These are phyloP conservation scores for Acorus calamus DNA, from an alignment of 106 monocot species.

Conservation along the genomic window DNA sequence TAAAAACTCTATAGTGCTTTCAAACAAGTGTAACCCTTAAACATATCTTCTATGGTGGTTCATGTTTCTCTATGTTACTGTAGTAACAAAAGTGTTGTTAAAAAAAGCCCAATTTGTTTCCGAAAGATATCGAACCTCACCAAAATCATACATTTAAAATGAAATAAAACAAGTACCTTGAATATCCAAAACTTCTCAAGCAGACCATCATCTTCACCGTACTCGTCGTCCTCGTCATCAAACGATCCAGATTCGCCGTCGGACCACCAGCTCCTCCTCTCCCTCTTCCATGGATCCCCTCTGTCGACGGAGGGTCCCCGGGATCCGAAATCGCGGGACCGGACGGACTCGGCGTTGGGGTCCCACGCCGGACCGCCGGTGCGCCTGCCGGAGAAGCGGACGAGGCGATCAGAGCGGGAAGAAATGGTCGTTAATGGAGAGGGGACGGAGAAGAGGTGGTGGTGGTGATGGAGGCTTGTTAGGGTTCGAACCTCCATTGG, in stretches of 20 bases:
- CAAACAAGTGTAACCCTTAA: too few species aligned
- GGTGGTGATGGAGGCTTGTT: not conserved
- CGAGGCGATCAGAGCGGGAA: not conserved
- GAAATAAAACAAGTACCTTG: too few species aligned
- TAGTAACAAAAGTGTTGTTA: not conserved
- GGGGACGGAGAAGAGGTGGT: not conserved
- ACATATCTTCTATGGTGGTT: too few species aligned
- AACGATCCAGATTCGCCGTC: slow-evolving; percentile 22
- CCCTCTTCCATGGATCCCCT: not conserved
- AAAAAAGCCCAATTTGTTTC: not conserved
- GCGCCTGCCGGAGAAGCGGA: slow-evolving; percentile 6
- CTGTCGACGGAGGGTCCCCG: slow-evolving; percentile 5
- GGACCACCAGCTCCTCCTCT: slow-evolving; percentile 35
- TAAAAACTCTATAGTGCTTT: too few species aligned
- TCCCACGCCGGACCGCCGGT: slow-evolving; percentile 15
- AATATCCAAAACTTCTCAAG: slow-evolving; percentile 55
- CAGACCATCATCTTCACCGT: slow-evolving; percentile 8
- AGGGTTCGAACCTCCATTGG: not conserved
- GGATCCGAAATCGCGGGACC: slow-evolving; percentile 16
- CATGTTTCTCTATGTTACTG: too few species aligned
- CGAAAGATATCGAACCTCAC: too few species aligned
- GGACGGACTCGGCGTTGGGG: slow-evolving; percentile 28
- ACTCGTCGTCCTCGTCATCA: slow-evolving; percentile 25
- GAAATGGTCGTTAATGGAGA: not conserved
- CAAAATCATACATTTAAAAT: too few species aligned